These are phyloP conservation scores for Colletotrichum magnum DNA, from an alignment of 2,329 filamentous ascomycete species.

Conservation along the genomic window DNA sequence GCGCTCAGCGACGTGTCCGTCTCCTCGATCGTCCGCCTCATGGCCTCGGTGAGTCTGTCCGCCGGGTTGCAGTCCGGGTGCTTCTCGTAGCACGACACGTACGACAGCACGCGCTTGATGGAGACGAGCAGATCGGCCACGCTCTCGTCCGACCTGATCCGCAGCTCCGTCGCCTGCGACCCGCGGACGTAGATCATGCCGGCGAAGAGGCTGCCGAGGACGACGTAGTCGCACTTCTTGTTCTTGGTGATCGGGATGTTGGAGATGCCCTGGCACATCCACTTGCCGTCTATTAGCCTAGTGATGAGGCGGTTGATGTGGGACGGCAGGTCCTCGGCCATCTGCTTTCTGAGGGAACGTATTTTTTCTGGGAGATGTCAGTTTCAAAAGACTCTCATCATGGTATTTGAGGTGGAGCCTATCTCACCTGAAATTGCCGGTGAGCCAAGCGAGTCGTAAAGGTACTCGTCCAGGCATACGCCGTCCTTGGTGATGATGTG, in stretches of 20 bases:
- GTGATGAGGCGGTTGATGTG: slow-evolving; percentile 27
- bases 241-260: slow-evolving; percentile 33
- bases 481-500: slow-evolving; percentile 22
- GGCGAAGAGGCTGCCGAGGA: slow-evolving; percentile 30
- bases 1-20: slow-evolving; percentile 16
- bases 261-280: slow-evolving; percentile 33
- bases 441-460: slow-evolving; percentile 27
- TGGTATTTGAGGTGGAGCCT: not conserved
- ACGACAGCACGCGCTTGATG: slow-evolving; percentile 30
- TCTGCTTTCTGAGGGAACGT: slow-evolving; percentile 7
- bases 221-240: slow-evolving; percentile 37
- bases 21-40: slow-evolving; percentile 18
- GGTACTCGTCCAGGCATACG: slow-evolving; percentile 14
- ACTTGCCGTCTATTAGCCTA: slow-evolving; percentile 27
- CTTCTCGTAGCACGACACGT: slow-evolving; percentile 34
- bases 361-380: slow-evolving; percentile 12
- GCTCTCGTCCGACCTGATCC: slow-evolving; percentile 27
- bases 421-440: slow-evolving; percentile 22
- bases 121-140: slow-evolving; percentile 33
- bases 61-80: slow-evolving; percentile 32
- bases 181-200: slow-evolving; percentile 30
- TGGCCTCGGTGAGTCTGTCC: slow-evolving; percentile 16
- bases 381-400: no score
- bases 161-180: slow-evolving; percentile 19
- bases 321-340: slow-evolving; percentile 25